Conservation (phyloP, 73 alveolate species). For the Paramecium octaurelia region DNA sequence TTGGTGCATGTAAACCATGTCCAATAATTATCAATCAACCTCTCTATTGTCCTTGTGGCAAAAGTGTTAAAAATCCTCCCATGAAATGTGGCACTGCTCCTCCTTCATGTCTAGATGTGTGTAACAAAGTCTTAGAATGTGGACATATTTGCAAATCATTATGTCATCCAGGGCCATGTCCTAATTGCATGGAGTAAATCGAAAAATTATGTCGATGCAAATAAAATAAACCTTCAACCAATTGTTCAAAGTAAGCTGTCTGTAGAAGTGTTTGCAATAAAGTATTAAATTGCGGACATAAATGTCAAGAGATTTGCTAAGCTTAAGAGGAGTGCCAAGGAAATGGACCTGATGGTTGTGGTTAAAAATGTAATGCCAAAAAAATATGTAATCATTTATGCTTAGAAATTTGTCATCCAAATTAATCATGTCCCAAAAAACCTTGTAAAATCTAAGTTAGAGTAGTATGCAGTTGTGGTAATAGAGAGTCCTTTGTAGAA, state of each 20-base stretch:
- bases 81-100: constrained; percentile 81
- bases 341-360: constrained; percentile 63
- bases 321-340: not conserved
- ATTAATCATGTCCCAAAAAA: constrained; percentile 65
- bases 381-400: constrained; percentile 76
- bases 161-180: constrained; percentile 81
- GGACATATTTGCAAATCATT: constrained; percentile 83
- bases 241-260: constrained; percentile 69
- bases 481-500: constrained; percentile 59
- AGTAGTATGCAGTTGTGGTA: constrained; percentile 72
- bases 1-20: constrained; percentile 93
- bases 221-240: constrained; percentile 53
- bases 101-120: constrained; percentile 76
- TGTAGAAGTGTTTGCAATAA: constrained; percentile 68
- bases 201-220: constrained; percentile 75
- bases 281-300: constrained; percentile 67
- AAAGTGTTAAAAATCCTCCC: constrained; percentile 84
- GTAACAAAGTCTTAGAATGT: constrained; percentile 74
- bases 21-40: constrained; percentile 82
- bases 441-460: constrained; percentile 80
- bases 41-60: constrained; percentile 88
- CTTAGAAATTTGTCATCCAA: constrained; percentile 72
- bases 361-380: constrained; percentile 64
- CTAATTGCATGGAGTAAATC: constrained; percentile 74
- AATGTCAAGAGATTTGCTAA: constrained; percentile 69